Evolutionary conservation across 164 flowering plant genomes (phyloP).

Genomic region (Stephania cephalantha): DNA sequence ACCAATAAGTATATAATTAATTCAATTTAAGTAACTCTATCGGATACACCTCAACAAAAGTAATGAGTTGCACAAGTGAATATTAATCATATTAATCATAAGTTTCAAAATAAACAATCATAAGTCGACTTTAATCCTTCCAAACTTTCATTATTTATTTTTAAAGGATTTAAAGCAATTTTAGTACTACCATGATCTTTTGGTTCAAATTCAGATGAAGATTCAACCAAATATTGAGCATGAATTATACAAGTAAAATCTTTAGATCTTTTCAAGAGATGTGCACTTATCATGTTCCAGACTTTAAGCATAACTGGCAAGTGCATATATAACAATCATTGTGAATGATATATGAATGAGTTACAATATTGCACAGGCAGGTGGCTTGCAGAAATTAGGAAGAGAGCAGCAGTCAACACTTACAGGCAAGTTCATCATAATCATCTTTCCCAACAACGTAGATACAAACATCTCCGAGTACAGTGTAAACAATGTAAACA

Average conservation of each 20-base stretch:
- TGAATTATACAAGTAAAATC: neutral
- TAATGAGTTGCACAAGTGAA: too few species aligned
- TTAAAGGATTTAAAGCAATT: too few species aligned
- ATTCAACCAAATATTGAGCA: too few species aligned
- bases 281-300: too few species aligned
- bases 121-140: too few species aligned
- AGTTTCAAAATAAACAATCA: neutral
- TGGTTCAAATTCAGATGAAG: neutral
- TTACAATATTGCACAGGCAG: neutral
- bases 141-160: too few species aligned
- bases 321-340: neutral
- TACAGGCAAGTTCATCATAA: slow-evolving; percentile 98
- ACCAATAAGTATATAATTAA: too few species aligned
- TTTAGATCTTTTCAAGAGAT: neutral
- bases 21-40: too few species aligned
- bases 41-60: too few species aligned
- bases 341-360: neutral
- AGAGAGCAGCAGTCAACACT: slow-evolving; percentile 23
- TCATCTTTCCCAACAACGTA: slow-evolving; percentile 95
- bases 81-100: neutral
- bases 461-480: slow-evolving; percentile 89
- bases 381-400: neutral
- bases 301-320: neutral
- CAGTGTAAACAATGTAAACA: slow-evolving; percentile 89
- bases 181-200: neutral